Evolutionary conservation across 306 rosid genomes (phyloP), one percentile per base, ranked within the genome.

Genomic region (Trichosanthes cucumerina): DNA sequence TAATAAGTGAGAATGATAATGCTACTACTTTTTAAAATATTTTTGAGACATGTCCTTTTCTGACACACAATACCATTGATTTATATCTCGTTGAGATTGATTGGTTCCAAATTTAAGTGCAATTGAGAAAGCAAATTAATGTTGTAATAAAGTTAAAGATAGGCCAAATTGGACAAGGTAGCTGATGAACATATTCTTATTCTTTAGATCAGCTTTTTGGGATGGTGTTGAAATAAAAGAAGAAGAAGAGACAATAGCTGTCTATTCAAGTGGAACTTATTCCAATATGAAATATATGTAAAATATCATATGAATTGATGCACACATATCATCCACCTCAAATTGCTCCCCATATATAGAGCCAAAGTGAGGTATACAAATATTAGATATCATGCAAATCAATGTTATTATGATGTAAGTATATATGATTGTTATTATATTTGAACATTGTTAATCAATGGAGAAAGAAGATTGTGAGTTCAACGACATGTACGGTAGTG

Each of bases 181-280:
- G 53, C 75, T 41, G 34, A 69, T 41, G 75, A 69, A 69, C 56
- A 69, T 69, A 43, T 69, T 69, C 76, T 69, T 69, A 41, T 69
- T 23, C 54, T 69, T 69, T 39, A 39, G 4, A 36, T 21, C 33
- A 68, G 19, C 74, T 10, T 68, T 66, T 69, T 69, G 54, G 53
- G 14, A 66, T 36, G 47, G n/a, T 65, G 28, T 39, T 36, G n/a
- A 66, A 66, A 66, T 4, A 38, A 38, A 66, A 38, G 28, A 34
- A 36, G 7, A 5, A 58, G 28, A 56, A 56, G 10, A 21, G 8
- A 66, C 34, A n/a, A 36, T 36, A 18, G 50, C 4, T 68, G 74
- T 69, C 56, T 44, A 70, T 44, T 70, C 76, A 43, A 70, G 52
- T 70, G 56, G 76, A 70, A 44, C 76, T 70, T 70, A 70, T 70